Conservation (phyloP, 345 rosid species). For the Xanthoceras sorbifolium region DNA sequence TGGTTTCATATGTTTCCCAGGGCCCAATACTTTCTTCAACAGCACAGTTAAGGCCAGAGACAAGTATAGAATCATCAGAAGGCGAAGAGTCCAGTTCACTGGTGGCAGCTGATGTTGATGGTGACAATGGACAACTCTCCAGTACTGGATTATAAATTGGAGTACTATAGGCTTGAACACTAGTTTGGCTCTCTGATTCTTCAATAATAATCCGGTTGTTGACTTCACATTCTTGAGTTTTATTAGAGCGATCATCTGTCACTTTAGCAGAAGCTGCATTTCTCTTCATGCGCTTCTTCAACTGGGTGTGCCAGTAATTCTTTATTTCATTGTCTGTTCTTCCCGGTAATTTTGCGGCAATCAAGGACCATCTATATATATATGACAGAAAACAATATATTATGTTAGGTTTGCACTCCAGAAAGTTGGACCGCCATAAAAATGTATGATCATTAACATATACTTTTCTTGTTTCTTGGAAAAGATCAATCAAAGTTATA, state of each 20-base stretch:
- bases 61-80: neutral
- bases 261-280: neutral
- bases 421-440: no score
- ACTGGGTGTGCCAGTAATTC: slow-evolving; percentile 38
- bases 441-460: neutral
- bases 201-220: neutral
- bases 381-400: no score
- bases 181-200: neutral
- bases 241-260: neutral
- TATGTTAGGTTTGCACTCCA: no score
- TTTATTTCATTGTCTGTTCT: slow-evolving; percentile 47
- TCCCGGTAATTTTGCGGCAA: slow-evolving; percentile 35
- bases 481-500: no score
- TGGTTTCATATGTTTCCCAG: neutral
- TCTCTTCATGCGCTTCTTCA: slow-evolving; percentile 27
- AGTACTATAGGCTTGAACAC: neutral
- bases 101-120: slow-evolving; percentile 7
- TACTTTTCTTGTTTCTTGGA: no score
- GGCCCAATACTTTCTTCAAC: neutral
- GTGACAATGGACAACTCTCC: slow-evolving; percentile 29
- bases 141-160: neutral
- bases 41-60: neutral
- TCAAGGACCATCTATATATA: slow-evolving; percentile 37
- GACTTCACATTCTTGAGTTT: neutral
- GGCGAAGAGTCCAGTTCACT: neutral